Base-by-base conservation (phyloP, 2,329 filamentous ascomycete species). In the Botrytis fragariae region DNA sequence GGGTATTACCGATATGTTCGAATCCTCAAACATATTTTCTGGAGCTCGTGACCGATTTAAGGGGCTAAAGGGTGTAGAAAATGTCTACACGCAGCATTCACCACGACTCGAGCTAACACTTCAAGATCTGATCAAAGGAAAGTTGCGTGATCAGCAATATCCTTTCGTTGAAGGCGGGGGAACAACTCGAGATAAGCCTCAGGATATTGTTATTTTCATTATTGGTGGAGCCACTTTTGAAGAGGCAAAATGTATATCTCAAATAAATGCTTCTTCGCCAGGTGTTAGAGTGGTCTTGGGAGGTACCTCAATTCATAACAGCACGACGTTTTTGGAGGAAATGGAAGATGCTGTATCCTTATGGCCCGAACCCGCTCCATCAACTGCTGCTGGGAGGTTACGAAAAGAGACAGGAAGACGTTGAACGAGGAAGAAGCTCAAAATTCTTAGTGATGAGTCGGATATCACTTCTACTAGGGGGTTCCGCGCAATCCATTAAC, bases 61-160 rank as follows among this genome's bases (percentile, higher is more conserved):
- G 80, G 96, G 96, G 0, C 86, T 99, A 22, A 98, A 98, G 80
- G 96, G 96, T 2, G 96, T 99, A 1, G 97, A 99, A 82, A 99
- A 99, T 79, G 96, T 99, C 42, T 99, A 99, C 82, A 99, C 96
- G 0, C 97, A 99, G 82, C 96, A 99, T 82, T 97, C 94, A 9
- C 94, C 97, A 0, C 87, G 94, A 35, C 83, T 99, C 25, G 95
- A 98, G 82, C 88, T 89, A 37, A 98, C 94, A 0, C 84, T 99
- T 29, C 95, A 98, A 81, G 95, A 95, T 78, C 85, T 99, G 69
- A 95, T 98, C 84, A 98, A 97, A 81, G 97, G 96, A 0, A 90
- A 93, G 44, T 83, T 99, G 74, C 92, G 90, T 79, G 93, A 97
- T 79, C 89, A 94, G 76, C 90, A 96, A 75, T 98, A 97, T 80